Percentiles rank a stretch among this genome's conserved stretches.
Conservation (phyloP, 345 rosid species). For the Lumnitzera racemosa region DNA sequence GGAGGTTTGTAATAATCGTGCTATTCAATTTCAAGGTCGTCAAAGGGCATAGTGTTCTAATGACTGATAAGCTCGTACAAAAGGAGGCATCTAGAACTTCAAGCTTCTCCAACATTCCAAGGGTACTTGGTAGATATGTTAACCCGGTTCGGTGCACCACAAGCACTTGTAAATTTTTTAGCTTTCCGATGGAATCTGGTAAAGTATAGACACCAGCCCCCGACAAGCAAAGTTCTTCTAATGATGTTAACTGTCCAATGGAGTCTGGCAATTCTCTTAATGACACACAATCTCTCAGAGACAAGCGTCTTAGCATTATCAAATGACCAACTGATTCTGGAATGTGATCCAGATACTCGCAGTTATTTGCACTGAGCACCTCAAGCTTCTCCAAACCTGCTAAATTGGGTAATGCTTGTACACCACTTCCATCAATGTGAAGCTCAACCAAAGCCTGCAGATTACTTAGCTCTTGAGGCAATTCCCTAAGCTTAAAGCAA, state of each 20-base stretch:
- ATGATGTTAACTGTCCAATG: background rate
- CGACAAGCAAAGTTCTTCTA: background rate
- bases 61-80: background rate
- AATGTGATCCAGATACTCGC: background rate
- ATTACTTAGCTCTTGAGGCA: background rate
- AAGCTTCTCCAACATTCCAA: constrained; percentile 1
- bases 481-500: background rate
- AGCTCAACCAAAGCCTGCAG: background rate
- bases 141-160: background rate
- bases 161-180: background rate
- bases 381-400: too few relatives aligned
- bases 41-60: background rate
- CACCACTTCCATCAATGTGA: background rate
- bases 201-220: background rate
- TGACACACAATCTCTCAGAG: too few relatives aligned
- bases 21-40: background rate
- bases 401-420: background rate
- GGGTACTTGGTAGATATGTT: background rate
- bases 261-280: background rate
- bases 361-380: too few relatives aligned
- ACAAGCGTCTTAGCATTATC: background rate
- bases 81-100: background rate
- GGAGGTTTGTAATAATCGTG: background rate
- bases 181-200: constrained; percentile 1
- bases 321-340: background rate